Base-by-base conservation (phyloP, 106 monocot species). In the Acorus calamus region DNA sequence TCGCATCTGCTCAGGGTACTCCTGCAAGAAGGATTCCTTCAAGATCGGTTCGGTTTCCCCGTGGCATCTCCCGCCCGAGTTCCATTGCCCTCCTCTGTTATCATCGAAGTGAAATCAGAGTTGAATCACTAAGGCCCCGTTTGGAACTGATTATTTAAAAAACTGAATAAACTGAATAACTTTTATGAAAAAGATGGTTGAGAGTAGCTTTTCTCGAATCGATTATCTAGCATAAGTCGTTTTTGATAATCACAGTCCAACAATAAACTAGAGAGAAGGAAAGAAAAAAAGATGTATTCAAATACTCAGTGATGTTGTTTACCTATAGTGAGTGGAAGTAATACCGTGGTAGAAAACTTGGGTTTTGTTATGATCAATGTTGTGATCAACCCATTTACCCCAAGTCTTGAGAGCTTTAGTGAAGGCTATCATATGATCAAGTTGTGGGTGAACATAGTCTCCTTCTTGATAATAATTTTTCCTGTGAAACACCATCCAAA, bases 391-490 rank as follows among this genome's bases (percentile, higher is more conserved):
- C 94, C 94, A 96, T 62, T 10, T 82, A 62, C 82, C 84, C 94
- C 94, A 90, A 43, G 94, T 96, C 3, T 51, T 72, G 2, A 96
- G 82, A 63, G 82, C 94, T 70, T 70, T 96, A 68, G 76, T 77
- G 72, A 76, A 96, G 3, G 94, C 94, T 72, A 90, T 67, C 73
- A 78, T 48, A 56, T 82, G 87, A 44, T 87, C 62, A 2, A 96
- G 82, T 61, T 74, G 55, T 44, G 84, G 78, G 71, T 96, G 76
- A 46, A 96, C 89, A 53, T 78, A 60, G 68, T 87, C 59, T 3
- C 94, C 94, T 73, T 84, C 94, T 80, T 96, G 94, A 72, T 90
- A 96, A 66, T 90, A 90, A 55, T 96, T 67, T 49, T 78, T 62
- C 70, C 94, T 94, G 79, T 45, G 44, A 54, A 49, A 44, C 60